Base-by-base conservation (phyloP, 2,329 filamentous ascomycete species). In the Aspergillus texensis region DNA sequence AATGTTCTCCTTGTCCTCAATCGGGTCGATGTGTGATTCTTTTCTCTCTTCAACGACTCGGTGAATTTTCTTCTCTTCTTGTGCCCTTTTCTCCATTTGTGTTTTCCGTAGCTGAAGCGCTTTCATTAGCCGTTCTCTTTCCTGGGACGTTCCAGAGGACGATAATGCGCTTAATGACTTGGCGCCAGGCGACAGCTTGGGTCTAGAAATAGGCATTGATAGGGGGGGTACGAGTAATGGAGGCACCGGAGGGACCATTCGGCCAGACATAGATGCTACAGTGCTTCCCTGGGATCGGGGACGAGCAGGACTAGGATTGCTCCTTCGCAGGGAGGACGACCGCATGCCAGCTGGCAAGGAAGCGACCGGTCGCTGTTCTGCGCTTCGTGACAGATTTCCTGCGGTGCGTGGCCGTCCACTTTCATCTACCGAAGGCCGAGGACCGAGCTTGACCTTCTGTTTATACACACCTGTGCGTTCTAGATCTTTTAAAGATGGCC, bases 91-190 rank as follows among this genome's bases (percentile, higher is more conserved):
- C 43, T 74, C 76, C 74, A 89, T 88, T 77, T 93, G 93, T 79
- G 91, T 93, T 78, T 96, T 95, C 58, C 94, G 87, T 69, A 97
- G 79, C 77, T 97, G 91, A 80, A 97, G 85, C 9, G 95, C 95
- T 80, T 96, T 97, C 92, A 97, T 94, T 66, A 99, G 82, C 60
- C 95, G 86, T 65, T 92, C 88, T 80, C 96, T 98, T 77, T 99
- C 95, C 0, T 92, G 92, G 1, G 92, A 93, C 72, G 96, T 90
- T n/a, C 82, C 80, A 12, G 76, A 83, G 71, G 77, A 82, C 72
- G 73, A 74, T 66, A 79, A 66, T 69, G 81, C 80, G 76, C 73
- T 86, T 77, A 73, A 78, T 28, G 79, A 80, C 64, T 78, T 78
- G 41, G 77, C 76, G 21, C 76, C 73, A 9, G 79, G 78, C 28